Evolutionary conservation across 768 basidiomycete genomes (phyloP).

Genomic region (Podaxis sp.): DNA sequence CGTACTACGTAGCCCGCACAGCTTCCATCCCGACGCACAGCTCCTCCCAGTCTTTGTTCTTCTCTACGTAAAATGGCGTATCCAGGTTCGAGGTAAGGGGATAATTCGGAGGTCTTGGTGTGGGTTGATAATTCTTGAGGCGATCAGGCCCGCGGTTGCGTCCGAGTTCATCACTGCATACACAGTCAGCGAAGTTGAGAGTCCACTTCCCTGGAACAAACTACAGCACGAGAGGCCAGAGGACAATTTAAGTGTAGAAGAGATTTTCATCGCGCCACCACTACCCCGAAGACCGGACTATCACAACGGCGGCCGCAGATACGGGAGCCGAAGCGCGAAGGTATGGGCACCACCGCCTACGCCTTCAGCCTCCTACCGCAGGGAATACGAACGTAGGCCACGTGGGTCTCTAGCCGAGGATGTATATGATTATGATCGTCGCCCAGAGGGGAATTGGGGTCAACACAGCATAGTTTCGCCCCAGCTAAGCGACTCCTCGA

Average conservation of each 20-base stretch:
- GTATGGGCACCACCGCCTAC: background rate
- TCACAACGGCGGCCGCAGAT: background rate
- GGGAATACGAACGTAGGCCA: background rate
- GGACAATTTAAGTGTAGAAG: slow-evolving; percentile 6
- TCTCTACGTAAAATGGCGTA: background rate
- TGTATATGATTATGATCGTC: background rate
- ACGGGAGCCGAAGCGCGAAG: background rate
- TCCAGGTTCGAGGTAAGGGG: slow-evolving; percentile 2
- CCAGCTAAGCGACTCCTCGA: slow-evolving; percentile 1
- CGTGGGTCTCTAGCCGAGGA: background rate
- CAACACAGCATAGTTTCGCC: slow-evolving; percentile 1
- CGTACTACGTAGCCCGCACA: background rate
- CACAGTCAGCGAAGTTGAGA: slow-evolving; percentile 13
- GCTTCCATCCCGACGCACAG: background rate
- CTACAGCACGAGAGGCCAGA: background rate
- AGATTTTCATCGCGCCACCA: slow-evolving; percentile 11
- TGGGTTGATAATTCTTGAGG: background rate
- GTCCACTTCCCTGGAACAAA: slow-evolving; percentile 5
- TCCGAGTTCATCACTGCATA: slow-evolving; percentile 6
- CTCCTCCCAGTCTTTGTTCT: background rate
- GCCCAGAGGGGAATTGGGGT: background rate
- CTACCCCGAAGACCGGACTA: slow-evolving; percentile 10
- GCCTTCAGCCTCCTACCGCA: background rate
- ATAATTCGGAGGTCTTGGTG: too few species aligned
- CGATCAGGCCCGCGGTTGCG: background rate